These are phyloP conservation scores for Hyphopichia homilentoma DNA, from an alignment of 805 yeast genomes.

Conservation along the genomic window DNA sequence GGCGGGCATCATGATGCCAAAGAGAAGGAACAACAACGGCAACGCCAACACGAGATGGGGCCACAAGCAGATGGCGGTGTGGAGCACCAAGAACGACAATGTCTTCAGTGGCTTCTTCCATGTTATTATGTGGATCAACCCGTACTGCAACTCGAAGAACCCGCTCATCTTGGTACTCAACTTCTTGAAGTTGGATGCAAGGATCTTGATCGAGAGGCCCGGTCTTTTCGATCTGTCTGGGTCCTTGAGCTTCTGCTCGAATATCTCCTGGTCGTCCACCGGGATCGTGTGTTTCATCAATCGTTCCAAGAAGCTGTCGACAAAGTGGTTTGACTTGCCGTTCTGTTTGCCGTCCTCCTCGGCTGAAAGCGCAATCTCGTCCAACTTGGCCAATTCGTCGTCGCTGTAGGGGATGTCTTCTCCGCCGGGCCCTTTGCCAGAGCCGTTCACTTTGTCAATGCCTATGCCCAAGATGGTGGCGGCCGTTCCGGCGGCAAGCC, in stretches of 20 bases:
- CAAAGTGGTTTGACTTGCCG: conserved; percentile 41
- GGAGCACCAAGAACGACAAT: conserved; percentile 50
- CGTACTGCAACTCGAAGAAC: conserved; percentile 59
- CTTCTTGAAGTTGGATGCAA: conserved; percentile 55
- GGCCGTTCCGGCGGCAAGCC: conserved; percentile 36
- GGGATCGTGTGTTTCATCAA: conserved; percentile 49
- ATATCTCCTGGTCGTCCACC: conserved; percentile 42
- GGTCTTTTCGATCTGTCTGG: conserved; percentile 44
- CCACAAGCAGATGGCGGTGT: conserved; percentile 65
- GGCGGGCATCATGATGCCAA: conserved; percentile 65
- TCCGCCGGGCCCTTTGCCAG: conserved; percentile 1
- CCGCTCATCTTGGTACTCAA: conserved; percentile 54
- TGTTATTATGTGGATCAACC: conserved; percentile 53
- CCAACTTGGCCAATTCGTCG: conserved; percentile 23
- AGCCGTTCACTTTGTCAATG: conserved; percentile 19
- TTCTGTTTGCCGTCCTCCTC: conserved; percentile 15
- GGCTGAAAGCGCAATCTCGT: conserved; percentile 26
- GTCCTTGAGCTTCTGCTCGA: conserved; percentile 41
- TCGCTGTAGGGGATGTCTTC: conserved; percentile 22
- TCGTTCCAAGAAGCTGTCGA: conserved; percentile 55
- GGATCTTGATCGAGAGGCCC: conserved; percentile 52
- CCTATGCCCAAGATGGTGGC: conserved; percentile 32
- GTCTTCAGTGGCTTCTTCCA: conserved; percentile 81
- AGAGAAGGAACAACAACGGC: conserved; percentile 56
- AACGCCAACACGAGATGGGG: conserved; percentile 65